A percentile compares a stretch with the other conserved stretches of the same genome.
These are phyloP conservation scores for Avena atlantica DNA, from an alignment of 176 grass and related monocot genomes.

Conservation along the genomic window DNA sequence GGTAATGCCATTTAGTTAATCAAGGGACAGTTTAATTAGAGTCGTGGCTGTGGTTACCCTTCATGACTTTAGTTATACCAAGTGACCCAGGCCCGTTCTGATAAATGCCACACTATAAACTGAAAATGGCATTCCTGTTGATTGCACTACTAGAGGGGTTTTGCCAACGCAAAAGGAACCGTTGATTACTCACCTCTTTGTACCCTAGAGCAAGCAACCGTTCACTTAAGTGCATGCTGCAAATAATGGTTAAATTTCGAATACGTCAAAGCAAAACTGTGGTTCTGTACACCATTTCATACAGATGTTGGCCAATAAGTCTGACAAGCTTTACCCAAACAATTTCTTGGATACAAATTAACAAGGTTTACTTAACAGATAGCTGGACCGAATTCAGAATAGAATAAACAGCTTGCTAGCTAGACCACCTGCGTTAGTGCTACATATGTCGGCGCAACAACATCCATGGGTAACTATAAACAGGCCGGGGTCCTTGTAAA, in stretches of 20 bases:
- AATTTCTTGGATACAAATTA: background rate
- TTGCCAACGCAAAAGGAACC: background rate
- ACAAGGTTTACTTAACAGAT: background rate
- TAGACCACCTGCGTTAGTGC: background rate
- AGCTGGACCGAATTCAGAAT: background rate
- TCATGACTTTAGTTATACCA: slow-evolving; percentile 8
- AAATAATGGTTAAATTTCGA: background rate
- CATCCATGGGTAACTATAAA: background rate
- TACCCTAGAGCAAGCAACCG: background rate
- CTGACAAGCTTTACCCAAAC: slow-evolving; percentile 6
- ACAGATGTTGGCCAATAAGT: background rate
- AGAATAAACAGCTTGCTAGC: background rate
- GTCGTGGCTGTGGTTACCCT: slow-evolving; percentile 8
- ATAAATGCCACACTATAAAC: slow-evolving; percentile 29
- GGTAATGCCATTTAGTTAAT: slow-evolving; percentile 37
- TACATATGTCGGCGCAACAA: slow-evolving; percentile 16
- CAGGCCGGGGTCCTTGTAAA: background rate
- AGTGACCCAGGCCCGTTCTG: background rate
- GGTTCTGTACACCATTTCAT: background rate
- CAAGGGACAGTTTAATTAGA: slow-evolving; percentile 18
- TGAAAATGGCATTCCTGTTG: slow-evolving; percentile 17
- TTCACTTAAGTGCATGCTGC: background rate
- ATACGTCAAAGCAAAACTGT: background rate
- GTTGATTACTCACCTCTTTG: background rate
- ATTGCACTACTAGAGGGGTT: background rate